These are phyloP conservation scores for Pinus albicaulis DNA, from an alignment of 75 land plant species.

Conservation along the genomic window DNA sequence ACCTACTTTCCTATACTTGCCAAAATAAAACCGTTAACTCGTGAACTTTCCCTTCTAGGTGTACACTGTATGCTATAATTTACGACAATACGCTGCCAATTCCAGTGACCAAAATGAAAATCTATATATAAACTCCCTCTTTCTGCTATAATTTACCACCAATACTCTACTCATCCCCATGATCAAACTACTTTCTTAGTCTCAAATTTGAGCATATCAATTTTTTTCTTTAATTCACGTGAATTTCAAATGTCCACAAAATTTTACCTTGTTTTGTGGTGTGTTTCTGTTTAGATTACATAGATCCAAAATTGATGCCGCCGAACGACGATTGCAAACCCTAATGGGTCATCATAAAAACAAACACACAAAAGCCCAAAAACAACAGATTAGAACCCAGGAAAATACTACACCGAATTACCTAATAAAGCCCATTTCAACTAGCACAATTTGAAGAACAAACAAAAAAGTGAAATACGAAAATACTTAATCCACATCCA, in stretches of 20 bases:
- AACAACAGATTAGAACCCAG: neutral
- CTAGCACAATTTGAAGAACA: neutral
- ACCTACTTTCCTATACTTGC: neutral
- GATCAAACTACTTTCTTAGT: neutral
- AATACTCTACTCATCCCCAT: neutral
- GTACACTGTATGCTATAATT: too few species aligned
- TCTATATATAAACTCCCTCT: too few species aligned
- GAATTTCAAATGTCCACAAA: neutral
- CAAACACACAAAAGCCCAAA: neutral
- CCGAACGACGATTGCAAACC: neutral
- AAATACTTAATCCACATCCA: too few species aligned
- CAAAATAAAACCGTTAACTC: neutral
- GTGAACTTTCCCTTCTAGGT: too few species aligned
- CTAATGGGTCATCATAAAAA: neutral
- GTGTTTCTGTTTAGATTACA: neutral
- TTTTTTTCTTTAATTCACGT: neutral
- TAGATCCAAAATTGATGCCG: neutral
- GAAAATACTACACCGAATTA: neutral
- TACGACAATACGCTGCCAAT: too few species aligned
- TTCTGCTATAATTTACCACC: neutral
- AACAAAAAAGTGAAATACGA: too few species aligned
- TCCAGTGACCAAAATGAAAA: too few species aligned
- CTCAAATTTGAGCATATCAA: neutral
- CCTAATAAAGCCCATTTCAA: neutral
- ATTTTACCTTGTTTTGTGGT: neutral